phyloP scores from a whole-genome alignment of 345 rosid species.

The Eucalyptus pumila region DNA sequence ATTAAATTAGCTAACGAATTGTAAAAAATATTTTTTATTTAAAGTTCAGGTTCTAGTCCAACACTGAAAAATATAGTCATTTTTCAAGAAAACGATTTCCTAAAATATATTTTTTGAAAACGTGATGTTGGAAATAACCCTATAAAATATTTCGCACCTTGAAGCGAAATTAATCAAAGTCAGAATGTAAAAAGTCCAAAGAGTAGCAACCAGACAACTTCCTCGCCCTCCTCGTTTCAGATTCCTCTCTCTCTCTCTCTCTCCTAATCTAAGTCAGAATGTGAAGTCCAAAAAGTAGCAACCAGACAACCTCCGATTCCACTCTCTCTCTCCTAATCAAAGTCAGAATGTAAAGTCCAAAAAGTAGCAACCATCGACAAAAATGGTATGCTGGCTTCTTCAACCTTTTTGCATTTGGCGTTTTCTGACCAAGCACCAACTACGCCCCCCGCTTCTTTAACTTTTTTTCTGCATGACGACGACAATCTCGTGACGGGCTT shows the following conservation, averaged over 20 bases:
- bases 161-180: background rate
- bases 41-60: fast-evolving
- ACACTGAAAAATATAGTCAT: no score
- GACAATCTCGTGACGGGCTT: background rate
- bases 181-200: no score
- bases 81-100: no score
- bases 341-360: no score
- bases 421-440: background rate
- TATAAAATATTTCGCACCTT: background rate
- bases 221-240: no score
- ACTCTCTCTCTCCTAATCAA: background rate
- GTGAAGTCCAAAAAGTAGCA: background rate
- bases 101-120: fast-evolving
- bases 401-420: background rate
- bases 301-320: background rate
- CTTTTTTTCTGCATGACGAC: background rate
- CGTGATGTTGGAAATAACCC: no score
- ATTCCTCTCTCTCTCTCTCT: no score
- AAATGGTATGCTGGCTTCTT: background rate
- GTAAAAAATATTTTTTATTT: no score
- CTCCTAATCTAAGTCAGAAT: background rate
- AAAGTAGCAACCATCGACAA: no score
- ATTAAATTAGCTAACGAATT: no score
- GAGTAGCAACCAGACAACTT: no score
- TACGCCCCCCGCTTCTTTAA: background rate